Conservation (phyloP, 1,139 yeast genomes). For the Suhomyces ambrosiae region DNA sequence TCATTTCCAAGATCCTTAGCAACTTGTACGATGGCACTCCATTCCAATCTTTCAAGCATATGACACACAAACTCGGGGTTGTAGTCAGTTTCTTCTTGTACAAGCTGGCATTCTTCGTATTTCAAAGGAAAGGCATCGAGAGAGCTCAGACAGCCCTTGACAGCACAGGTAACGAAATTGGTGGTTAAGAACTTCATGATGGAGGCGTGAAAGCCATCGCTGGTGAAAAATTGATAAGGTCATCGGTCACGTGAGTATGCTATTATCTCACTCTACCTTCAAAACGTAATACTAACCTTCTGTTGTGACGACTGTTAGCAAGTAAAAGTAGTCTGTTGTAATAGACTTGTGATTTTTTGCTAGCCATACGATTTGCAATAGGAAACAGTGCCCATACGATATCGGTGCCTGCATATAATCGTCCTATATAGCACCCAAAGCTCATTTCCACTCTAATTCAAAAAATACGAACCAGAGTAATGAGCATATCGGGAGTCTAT, state of each 20-base stretch:
- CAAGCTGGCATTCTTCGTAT: conserved; percentile 71
- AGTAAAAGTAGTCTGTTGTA: too few species aligned
- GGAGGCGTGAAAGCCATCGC: conserved; percentile 7
- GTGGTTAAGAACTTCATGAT: conserved; percentile 90
- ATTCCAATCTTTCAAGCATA: conserved; percentile 80
- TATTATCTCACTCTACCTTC: too few species aligned
- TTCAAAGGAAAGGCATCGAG: conserved; percentile 79
- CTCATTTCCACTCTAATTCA: too few species aligned
- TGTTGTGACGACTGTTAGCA: too few species aligned
- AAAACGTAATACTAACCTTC: too few species aligned
- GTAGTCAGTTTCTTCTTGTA: conserved; percentile 78
- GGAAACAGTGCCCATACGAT: too few species aligned
- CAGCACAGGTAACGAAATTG: conserved; percentile 93
- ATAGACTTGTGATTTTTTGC: too few species aligned
- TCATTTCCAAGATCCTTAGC: conserved; percentile 76
- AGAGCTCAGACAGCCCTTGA: conserved; percentile 74
- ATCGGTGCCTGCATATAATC: too few species aligned
- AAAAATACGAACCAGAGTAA: too few species aligned
- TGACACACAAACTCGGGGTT: conserved; percentile 79
- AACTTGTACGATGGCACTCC: conserved; percentile 80
- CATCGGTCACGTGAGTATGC: conserved; percentile 9
- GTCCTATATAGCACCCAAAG: too few species aligned
- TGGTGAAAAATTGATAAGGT: conserved; percentile 3
- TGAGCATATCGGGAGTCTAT: too few species aligned
- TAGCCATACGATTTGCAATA: too few species aligned